These are phyloP conservation scores for Abrus pulchellus DNA, from an alignment of 306 rosid genomes.

Conservation along the genomic window DNA sequence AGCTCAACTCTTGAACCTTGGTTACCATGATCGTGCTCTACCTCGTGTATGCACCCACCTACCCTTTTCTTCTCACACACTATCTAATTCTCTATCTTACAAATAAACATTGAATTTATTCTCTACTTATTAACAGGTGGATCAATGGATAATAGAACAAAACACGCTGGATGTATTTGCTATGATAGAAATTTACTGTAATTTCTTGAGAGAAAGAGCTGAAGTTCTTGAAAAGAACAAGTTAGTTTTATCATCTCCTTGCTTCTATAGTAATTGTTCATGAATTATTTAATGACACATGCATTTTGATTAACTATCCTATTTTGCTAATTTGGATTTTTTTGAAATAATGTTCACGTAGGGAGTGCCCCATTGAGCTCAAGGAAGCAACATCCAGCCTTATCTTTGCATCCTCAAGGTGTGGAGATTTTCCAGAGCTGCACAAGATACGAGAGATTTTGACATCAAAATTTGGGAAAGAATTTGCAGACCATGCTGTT, in stretches of 20 bases:
- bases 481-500: conserved; percentile 61
- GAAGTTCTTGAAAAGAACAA: conserved; percentile 56
- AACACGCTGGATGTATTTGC: conserved; percentile 64
- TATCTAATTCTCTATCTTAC: not conserved
- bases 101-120: conserved; percentile 6
- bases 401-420: conserved; percentile 75
- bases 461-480: conserved; percentile 62
- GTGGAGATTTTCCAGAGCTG: conserved; percentile 85
- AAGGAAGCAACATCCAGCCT: conserved; percentile 69
- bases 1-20: conserved; percentile 66
- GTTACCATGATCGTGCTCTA: conserved; percentile 69
- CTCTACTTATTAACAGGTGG: conserved; percentile 58
- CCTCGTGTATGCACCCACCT: conserved; percentile 56
- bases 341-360: conserved; percentile 25
- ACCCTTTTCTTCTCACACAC: not conserved
- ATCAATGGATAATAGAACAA: conserved; percentile 67
- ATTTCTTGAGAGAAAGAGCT: conserved; percentile 55
- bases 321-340: not conserved
- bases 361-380: conserved; percentile 73
- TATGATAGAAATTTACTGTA: conserved; percentile 63
- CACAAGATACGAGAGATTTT: conserved; percentile 64
- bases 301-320: not conserved
- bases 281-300: not conserved
- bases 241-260: conserved; percentile 47
- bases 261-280: not conserved